Evolutionary conservation across 2,329 filamentous ascomycete species (phyloP).

Genomic region (Podosphaera xanthii): DNA sequence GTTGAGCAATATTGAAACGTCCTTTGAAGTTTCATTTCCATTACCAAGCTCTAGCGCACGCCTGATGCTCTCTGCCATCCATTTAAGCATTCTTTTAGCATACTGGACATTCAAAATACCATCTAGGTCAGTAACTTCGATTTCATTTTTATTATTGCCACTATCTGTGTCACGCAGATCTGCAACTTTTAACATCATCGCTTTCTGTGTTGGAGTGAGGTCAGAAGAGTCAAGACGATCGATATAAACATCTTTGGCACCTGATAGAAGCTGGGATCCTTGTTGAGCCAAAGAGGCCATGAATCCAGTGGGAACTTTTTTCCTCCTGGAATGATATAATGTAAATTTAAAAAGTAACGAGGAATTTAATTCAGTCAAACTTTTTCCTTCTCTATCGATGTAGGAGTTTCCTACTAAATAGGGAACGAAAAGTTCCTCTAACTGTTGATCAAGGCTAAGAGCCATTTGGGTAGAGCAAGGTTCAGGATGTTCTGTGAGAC

Average conservation of each 20-base stretch:
- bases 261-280: slow-evolving; percentile 67
- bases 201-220: slow-evolving; percentile 66
- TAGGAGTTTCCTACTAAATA: slow-evolving; percentile 47
- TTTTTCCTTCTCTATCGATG: slow-evolving; percentile 45
- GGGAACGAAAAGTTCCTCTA: slow-evolving; percentile 57
- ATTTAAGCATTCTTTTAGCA: slow-evolving; percentile 94
- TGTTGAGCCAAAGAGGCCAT: slow-evolving; percentile 82
- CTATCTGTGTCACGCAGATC: slow-evolving; percentile 54
- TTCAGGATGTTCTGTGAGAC: slow-evolving; percentile 85
- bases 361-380: slow-evolving; percentile 61
- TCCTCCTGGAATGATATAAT: slow-evolving; percentile 72
- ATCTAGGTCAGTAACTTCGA: slow-evolving; percentile 78
- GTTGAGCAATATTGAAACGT: slow-evolving; percentile 66
- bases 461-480: slow-evolving; percentile 70
- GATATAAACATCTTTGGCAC: slow-evolving; percentile 77
- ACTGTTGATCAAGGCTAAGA: slow-evolving; percentile 46
- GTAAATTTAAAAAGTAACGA: slow-evolving; percentile 91
- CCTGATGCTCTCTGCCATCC: slow-evolving; percentile 87
- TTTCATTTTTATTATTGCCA: slow-evolving; percentile 57
- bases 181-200: slow-evolving; percentile 73
- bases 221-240: slow-evolving; percentile 76
- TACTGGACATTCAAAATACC: slow-evolving; percentile 62
- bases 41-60: slow-evolving; percentile 77
- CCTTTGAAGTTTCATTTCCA: slow-evolving; percentile 74
- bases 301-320: slow-evolving; percentile 76